Evolutionary conservation across 2,329 filamentous ascomycete genomes (phyloP).

Genomic region (Verticillium longisporum): DNA sequence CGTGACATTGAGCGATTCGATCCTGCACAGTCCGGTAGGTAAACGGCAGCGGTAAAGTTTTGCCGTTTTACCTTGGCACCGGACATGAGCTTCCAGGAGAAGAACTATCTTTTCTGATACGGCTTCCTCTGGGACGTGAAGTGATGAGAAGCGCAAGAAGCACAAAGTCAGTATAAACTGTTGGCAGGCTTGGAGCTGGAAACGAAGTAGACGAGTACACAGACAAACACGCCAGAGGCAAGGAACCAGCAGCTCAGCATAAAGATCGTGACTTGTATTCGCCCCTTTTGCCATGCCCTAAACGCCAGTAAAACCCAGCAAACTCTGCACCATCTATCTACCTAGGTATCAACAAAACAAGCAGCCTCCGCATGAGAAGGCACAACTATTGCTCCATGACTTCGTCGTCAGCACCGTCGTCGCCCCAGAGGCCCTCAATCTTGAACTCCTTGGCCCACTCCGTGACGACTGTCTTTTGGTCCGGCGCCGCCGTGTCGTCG

Average conservation of each 20-base stretch:
- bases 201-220: too few relatives aligned
- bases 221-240: too few relatives aligned
- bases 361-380: background rate
- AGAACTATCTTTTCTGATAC: too few relatives aligned
- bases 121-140: too few relatives aligned
- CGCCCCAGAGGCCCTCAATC: conserved; percentile 85
- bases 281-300: background rate
- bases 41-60: too few relatives aligned
- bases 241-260: background rate
- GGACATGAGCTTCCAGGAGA: too few relatives aligned
- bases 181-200: too few relatives aligned
- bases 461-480: conserved; percentile 82
- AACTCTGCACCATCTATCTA: background rate
- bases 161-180: too few relatives aligned
- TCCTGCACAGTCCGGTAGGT: too few relatives aligned
- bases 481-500: conserved; percentile 42
- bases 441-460: conserved; percentile 95
- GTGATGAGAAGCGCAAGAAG: too few relatives aligned
- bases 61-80: too few relatives aligned
- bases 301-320: background rate
- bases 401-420: conserved; percentile 38
- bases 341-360: background rate
- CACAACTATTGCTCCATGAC: conserved; percentile 43
- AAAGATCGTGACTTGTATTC: background rate
- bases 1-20: too few relatives aligned